Conservation (phyloP, 2,329 filamentous ascomycete genomes). For the Xylaria sp. region DNA sequence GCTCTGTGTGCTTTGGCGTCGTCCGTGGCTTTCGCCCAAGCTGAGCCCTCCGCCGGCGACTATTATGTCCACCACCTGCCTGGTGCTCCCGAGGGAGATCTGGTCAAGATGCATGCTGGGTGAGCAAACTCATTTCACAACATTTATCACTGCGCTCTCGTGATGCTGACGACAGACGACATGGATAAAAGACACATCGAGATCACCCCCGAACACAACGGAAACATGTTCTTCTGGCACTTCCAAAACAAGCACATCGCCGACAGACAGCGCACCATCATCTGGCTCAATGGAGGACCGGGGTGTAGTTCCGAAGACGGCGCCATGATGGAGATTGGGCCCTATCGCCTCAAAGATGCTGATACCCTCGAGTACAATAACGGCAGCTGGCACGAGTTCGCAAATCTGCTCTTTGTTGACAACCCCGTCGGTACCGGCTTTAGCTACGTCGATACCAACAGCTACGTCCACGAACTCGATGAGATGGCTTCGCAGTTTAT, state of each 20-base stretch:
- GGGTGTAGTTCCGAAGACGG: slow-evolving; percentile 98
- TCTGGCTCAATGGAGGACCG: slow-evolving; percentile 97
- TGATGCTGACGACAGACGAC: slow-evolving; percentile 25
- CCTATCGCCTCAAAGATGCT: slow-evolving; percentile 85
- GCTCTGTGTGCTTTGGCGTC: slow-evolving; percentile 58
- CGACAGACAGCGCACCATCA: slow-evolving; percentile 86
- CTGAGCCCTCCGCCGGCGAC: slow-evolving; percentile 74
- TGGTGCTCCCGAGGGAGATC: slow-evolving; percentile 80
- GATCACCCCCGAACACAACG: slow-evolving; percentile 83
- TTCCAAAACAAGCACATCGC: slow-evolving; percentile 96
- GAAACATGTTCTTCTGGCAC: slow-evolving; percentile 99
- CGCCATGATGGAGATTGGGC: slow-evolving; percentile 94
- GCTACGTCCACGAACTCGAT: slow-evolving; percentile 84
- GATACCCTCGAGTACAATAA: slow-evolving; percentile 81
- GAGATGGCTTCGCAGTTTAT: slow-evolving; percentile 93
- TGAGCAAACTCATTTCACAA: slow-evolving; percentile 61
- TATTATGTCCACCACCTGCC: slow-evolving; percentile 91
- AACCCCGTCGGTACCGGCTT: slow-evolving; percentile 97
- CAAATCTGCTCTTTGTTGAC: slow-evolving; percentile 95
- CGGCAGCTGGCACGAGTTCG: slow-evolving; percentile 98
- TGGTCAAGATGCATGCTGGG: slow-evolving; percentile 98
- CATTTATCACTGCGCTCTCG: background rate
- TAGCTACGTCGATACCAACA: slow-evolving; percentile 93
- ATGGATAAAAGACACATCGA: slow-evolving; percentile 85
- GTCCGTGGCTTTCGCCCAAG: slow-evolving; percentile 51